Base-by-base conservation (phyloP, 164 flowering plant species). In the Liquidambar formosana region DNA sequence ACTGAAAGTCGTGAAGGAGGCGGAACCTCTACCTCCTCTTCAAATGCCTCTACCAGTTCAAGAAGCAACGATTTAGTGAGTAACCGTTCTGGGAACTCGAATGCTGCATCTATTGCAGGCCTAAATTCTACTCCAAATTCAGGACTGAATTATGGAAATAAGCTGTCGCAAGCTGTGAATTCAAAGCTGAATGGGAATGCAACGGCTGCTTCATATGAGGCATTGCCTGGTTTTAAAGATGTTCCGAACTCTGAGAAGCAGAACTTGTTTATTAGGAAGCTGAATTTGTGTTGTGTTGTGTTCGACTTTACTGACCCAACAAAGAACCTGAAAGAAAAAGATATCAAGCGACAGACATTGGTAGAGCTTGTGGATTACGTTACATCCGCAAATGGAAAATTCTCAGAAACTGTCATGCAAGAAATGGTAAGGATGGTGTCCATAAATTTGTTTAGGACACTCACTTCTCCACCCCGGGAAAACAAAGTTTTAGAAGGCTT, bases 171-270 rank as follows among this genome's bases (percentile, higher is more conserved):
- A 28, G 71, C 53, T 47, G 72, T 65, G 46, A 82, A 82, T 71
- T 27, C 78, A 16, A 82, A 79, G 76, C 26, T 74, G 49, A 82
- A 84, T 79, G 88, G 83, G 33, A 79, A 59, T 53, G 38, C 19
- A 1, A 38, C 28, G 22, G 69, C 67, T 8, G 16, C 73, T 19
- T 62, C 79, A 9, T 83, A 64, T 74, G 89, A 85, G 66, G 87
- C 85, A 1, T 71, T 85, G 79, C 89, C 89, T 58, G 71, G 80
- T 62, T 81, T 85, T 47, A 80, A 65, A 74, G 86, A 85, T 68
- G 86, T 85, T 57, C 84, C 85, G 3, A 83, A 69, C 64, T 63
- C 84, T 21, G 89, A 85, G 75, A 85, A 81, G 81, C 85, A 77
- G 65, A 78, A 57, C 59, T 63, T 83, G 76, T 85, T 85, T 57